phyloP scores from a whole-genome alignment of 441 rosid species.

The Erodium chrysanthum region DNA sequence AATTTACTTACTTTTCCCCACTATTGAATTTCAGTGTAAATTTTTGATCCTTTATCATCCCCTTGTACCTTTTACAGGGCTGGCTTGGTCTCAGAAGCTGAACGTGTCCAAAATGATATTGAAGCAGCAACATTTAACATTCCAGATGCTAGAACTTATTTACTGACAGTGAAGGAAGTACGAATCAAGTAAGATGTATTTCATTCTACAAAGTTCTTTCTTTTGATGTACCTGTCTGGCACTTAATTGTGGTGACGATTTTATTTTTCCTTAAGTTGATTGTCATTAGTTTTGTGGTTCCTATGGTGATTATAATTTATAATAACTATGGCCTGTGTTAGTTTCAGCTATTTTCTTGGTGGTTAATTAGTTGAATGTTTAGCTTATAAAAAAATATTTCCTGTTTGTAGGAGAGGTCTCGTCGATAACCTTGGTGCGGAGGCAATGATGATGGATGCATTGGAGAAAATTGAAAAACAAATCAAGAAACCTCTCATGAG shows the following conservation, averaged over 20 bases:
- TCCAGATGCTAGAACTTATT: conserved; percentile 77
- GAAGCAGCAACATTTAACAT: conserved; percentile 50
- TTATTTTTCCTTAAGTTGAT: too few species aligned
- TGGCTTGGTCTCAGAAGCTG: conserved; percentile 67
- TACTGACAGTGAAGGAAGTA: conserved; percentile 63
- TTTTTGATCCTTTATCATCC: background rate
- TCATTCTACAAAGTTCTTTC: background rate
- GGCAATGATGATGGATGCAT: conserved; percentile 89
- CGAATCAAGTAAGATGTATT: conserved; percentile 43
- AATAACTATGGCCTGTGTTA: too few species aligned
- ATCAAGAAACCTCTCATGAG: conserved; percentile 90
- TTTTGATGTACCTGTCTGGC: background rate
- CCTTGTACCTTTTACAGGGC: conserved; percentile 47
- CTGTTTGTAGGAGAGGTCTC: conserved; percentile 57
- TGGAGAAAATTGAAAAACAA: conserved; percentile 87
- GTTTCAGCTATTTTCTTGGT: too few species aligned
- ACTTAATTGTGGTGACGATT: too few species aligned
- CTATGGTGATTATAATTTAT: background rate
- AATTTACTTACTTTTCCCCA: background rate
- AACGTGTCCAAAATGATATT: conserved; percentile 57
- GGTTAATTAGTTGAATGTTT: too few species aligned
- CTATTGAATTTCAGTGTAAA: background rate
- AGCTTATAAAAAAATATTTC: too few species aligned
- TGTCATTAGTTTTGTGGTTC: background rate
- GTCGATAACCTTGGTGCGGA: conserved; percentile 79